phyloP scores from a whole-genome alignment of 2,329 filamentous ascomycete genomes.

The Aureobasidium mangrovei region DNA sequence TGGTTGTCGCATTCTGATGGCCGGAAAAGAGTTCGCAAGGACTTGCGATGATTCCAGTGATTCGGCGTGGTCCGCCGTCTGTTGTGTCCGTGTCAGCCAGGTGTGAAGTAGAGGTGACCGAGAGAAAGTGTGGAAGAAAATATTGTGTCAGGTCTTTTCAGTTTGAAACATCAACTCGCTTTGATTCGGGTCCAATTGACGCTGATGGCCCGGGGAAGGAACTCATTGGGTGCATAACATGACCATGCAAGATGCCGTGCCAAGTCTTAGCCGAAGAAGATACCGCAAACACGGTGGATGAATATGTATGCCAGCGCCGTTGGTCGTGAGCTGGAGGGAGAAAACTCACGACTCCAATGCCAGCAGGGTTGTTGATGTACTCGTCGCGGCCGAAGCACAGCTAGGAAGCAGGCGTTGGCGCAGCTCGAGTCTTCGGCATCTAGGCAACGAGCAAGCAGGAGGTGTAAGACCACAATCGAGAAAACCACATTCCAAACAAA shows the following conservation, averaged over 20 bases:
- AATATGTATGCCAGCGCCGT: conserved; percentile 24
- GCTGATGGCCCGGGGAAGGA: background rate
- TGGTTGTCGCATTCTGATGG: background rate
- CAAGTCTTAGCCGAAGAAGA: conserved; percentile 1
- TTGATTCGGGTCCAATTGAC: conserved; percentile 21
- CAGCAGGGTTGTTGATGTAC: conserved; percentile 14
- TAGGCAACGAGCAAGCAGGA: background rate
- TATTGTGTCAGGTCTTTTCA: conserved; percentile 67
- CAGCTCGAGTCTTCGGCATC: background rate
- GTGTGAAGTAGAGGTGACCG: background rate
- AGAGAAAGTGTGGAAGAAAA: background rate
- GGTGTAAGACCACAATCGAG: conserved; percentile 4
- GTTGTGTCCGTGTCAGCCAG: background rate
- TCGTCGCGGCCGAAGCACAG: conserved; percentile 8
- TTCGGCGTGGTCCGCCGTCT: background rate
- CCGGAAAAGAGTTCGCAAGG: background rate
- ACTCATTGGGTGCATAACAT: background rate
- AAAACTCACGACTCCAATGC: conserved; percentile 13
- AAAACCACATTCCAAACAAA: background rate
- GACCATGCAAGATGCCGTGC: background rate
- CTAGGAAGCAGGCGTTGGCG: conserved; percentile 8
- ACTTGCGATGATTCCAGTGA: background rate
- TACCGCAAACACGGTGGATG: background rate
- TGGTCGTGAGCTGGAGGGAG: conserved; percentile 16
- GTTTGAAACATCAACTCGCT: conserved; percentile 47